A percentile compares a stretch with the other conserved stretches of the same genome.
These are phyloP conservation scores for Agrocybe praecox DNA, from an alignment of 768 basidiomycete genomes.

Conservation along the genomic window DNA sequence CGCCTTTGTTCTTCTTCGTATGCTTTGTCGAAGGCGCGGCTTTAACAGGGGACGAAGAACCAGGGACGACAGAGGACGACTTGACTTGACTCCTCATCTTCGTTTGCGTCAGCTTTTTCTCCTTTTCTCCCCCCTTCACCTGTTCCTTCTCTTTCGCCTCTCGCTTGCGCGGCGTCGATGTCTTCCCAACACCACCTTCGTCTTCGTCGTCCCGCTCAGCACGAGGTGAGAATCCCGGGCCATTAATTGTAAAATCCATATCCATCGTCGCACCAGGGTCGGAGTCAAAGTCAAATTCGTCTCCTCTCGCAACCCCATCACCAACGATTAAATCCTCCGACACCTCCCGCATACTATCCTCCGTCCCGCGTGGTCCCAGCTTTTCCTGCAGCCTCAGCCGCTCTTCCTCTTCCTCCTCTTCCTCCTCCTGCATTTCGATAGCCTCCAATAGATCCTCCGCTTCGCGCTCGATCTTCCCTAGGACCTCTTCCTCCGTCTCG, in stretches of 20 bases:
- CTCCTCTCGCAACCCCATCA: no score
- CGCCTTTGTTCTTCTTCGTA: conserved; percentile 10
- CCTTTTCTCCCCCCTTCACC: no score
- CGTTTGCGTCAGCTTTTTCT: not conserved
- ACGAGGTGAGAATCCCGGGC: no score
- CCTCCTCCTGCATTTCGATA: not conserved
- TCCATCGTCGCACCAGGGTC: no score
- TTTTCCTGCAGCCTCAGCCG: conserved; percentile 1
- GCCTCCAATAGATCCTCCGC: conserved; percentile 11
- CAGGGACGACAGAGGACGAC: not conserved
- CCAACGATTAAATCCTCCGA: conserved; percentile 9
- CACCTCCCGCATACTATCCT: conserved; percentile 30
- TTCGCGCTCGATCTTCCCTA: conserved; percentile 15
- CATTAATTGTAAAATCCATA: no score
- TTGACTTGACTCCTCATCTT: not conserved
- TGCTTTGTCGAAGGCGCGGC: not conserved
- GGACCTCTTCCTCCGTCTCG: conserved; percentile 1
- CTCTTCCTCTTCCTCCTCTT: conserved; percentile 7
- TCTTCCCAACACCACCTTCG: not conserved
- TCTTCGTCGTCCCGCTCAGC: not conserved
- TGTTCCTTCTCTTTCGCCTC: not conserved
- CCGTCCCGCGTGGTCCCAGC: conserved; percentile 27
- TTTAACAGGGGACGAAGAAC: not conserved
- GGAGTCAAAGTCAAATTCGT: not conserved
- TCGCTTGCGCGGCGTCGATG: not conserved